Evolutionary conservation across 2,329 filamentous ascomycete genomes (phyloP), one percentile per base, ranked within the genome.

Genomic region (Hortaea sp.): DNA sequence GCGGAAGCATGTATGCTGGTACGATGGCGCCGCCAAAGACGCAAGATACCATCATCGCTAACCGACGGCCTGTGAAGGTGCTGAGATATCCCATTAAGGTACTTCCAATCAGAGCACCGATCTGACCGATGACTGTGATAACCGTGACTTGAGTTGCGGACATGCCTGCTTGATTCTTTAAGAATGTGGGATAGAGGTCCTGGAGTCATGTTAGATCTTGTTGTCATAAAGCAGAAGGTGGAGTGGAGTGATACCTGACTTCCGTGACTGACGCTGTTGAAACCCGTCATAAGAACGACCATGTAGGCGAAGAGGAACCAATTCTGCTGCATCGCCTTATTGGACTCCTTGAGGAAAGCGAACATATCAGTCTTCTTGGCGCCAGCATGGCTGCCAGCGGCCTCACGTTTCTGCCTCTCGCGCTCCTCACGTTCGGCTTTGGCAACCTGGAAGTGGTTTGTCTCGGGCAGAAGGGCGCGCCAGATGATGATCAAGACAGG

Each of bases 221-320:
- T 7, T 34, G 31, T 34, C 31, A 34, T 34, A n/a, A 34, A 34
- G n/a, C 7, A 34, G n/a, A 34, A 34, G 31, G 31, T 35, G 9
- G 9, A 35, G 32, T 35, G 3, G 9, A n/a, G 4, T 9, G 4
- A 35, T 35, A 35, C 68, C 43, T 66, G 62, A 37, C 45, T 49
- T 11, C 49, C 51, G 30, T 56, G 53, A 2, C 44, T 59, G 40
- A 60, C 60, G 40, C 42, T 47, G 46, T 56, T 53, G 41, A 49
- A 51, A 4, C 47, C 49, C 2, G 47, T 44, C 53, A 53, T 51
- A 4, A 56, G 28, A 2, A 55, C 40, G 7, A 54, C 49, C 52
- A 67, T 57, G 51, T 67, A 69, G 5, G 64, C 51, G 29, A 68
- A 58, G 0, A 67, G 49, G 1, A 65, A 47, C 65, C 63, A 67